Evolutionary conservation across 1,284 basidiomycete genomes (phyloP).

Genomic region (Neonothopanus nambi): DNA sequence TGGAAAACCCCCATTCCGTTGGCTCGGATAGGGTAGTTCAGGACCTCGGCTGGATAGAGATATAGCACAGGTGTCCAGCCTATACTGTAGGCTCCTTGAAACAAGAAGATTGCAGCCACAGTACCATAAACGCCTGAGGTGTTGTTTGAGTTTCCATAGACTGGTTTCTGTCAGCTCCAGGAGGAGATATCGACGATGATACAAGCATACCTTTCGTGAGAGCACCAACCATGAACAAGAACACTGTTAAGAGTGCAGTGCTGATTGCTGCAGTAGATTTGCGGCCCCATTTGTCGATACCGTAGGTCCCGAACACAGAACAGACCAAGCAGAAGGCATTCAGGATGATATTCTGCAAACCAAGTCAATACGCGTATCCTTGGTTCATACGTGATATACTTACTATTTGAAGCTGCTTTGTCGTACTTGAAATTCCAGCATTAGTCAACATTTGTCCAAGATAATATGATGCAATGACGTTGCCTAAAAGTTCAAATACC

Average conservation of each 20-base stretch:
- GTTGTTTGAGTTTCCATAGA: conserved; percentile 23
- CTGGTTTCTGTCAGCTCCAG: not conserved
- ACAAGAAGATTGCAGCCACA: conserved; percentile 25
- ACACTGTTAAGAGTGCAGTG: conserved; percentile 21
- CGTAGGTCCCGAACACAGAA: conserved; percentile 22
- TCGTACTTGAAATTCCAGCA: conserved; percentile 22
- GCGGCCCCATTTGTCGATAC: conserved; percentile 22
- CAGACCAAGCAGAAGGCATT: conserved; percentile 25
- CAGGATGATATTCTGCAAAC: conserved; percentile 23
- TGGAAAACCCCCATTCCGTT: conserved; percentile 25
- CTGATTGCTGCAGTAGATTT: conserved; percentile 22
- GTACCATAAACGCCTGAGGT: conserved; percentile 24
- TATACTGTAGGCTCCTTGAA: conserved; percentile 25
- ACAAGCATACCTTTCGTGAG: conserved; percentile 21
- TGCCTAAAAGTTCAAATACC: conserved; percentile 12
- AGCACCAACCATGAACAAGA: conserved; percentile 24
- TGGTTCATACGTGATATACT: too few species aligned
- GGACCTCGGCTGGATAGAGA: conserved; percentile 24
- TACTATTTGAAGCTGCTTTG: conserved; percentile 24
- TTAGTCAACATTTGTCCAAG: conserved; percentile 23
- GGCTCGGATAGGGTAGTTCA: conserved; percentile 25
- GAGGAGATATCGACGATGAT: not conserved
- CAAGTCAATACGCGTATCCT: not conserved
- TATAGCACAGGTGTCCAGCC: conserved; percentile 26
- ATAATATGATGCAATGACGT: conserved; percentile 25